A percentile compares a stretch with the other conserved stretches of the same genome.
Conservation (phyloP, 768 basidiomycete genomes). For the Dictyophora rubrovolvata region DNA sequence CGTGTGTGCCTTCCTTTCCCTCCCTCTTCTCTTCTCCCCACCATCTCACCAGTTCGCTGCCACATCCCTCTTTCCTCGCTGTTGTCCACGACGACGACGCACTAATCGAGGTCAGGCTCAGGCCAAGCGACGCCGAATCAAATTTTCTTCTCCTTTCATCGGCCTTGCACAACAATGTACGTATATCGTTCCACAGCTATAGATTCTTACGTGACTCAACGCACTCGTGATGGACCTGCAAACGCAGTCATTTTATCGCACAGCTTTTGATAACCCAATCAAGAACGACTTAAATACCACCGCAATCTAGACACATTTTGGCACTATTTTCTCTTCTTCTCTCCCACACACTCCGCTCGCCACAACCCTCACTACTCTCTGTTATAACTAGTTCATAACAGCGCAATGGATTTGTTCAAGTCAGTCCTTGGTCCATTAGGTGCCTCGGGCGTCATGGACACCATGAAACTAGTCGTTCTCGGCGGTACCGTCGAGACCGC, state of each 20-base stretch:
- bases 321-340: background rate
- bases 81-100: background rate
- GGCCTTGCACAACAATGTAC: background rate
- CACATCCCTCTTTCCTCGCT: background rate
- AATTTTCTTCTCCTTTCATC: background rate
- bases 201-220: background rate
- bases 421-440: conserved; percentile 75
- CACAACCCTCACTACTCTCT: background rate
- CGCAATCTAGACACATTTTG: background rate
- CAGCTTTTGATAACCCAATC: background rate
- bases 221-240: background rate
- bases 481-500: conserved; percentile 85
- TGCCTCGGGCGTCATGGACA: conserved; percentile 75
- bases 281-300: background rate
- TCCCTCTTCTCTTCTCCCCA: background rate
- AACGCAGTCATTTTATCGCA: background rate
- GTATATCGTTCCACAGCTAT: background rate
- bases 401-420: conserved; percentile 64
- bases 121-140: background rate
- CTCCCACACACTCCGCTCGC: background rate
- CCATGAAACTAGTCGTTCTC: conserved; percentile 82
- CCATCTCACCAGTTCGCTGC: too few species aligned
- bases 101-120: background rate
- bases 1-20: background rate
- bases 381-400: background rate